Conservation (phyloP, 176 grass and related monocot species). For the Hyparrhenia diplandra region DNA sequence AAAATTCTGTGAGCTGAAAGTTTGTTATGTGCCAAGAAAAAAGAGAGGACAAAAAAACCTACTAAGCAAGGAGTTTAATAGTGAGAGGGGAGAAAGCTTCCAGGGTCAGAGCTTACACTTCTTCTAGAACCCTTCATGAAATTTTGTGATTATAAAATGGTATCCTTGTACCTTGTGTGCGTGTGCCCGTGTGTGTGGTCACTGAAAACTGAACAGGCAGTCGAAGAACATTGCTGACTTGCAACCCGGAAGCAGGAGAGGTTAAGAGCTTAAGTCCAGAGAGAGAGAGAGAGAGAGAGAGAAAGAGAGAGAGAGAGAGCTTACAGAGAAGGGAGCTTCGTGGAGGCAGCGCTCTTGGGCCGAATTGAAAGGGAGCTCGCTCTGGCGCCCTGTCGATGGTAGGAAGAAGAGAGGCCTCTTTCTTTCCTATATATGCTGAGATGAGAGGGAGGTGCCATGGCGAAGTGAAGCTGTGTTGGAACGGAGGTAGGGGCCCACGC, state of each 20-base stretch:
- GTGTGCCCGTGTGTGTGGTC: not conserved
- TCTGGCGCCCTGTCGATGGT: not conserved
- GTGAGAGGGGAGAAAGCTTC: not conserved
- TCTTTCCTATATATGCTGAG: slow-evolving; percentile 31
- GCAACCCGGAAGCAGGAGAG: not conserved
- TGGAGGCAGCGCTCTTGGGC: not conserved
- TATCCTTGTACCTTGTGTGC: not conserved
- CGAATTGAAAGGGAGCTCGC: not conserved
- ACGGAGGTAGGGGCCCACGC: not conserved
- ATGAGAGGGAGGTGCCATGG: not conserved
- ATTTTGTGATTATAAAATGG: slow-evolving; percentile 19
- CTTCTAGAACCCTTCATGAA: not conserved
- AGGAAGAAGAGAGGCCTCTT: slow-evolving; percentile 3
- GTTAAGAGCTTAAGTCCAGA: not conserved
- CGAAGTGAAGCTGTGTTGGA: not conserved
- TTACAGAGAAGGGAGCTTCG: slow-evolving; percentile 9
- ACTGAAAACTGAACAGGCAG: not conserved
- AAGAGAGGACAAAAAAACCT: not conserved
- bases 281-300: not conserved
- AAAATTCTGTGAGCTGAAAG: not conserved
- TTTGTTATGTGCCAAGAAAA: not conserved
- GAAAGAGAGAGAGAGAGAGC: not conserved
- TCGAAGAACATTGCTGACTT: not conserved
- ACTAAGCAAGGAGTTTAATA: not conserved
- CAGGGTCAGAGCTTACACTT: not conserved